phyloP scores from a whole-genome alignment of 768 basidiomycete genomes.

The Amylocystis lapponica region DNA sequence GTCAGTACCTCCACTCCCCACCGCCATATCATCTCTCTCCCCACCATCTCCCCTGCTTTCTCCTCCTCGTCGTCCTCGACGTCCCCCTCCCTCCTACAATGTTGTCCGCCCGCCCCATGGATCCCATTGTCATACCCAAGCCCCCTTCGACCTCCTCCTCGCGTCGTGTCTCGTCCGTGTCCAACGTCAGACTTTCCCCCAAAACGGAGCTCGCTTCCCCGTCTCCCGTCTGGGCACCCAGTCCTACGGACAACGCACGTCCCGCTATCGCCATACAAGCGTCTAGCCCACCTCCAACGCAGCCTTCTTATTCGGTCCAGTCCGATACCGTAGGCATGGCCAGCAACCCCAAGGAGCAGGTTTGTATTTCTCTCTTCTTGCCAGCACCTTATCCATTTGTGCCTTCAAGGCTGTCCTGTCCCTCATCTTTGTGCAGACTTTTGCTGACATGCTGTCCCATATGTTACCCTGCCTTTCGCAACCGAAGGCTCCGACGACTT shows the following conservation, averaged over 20 bases:
- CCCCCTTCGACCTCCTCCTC: slow-evolving; percentile 9
- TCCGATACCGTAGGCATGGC: slow-evolving; percentile 2
- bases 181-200: slow-evolving; percentile 7
- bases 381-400: background rate
- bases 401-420: background rate
- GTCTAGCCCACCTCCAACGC: slow-evolving; percentile 2
- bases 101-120: slow-evolving; percentile 36
- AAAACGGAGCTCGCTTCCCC: background rate
- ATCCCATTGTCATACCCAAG: slow-evolving; percentile 18
- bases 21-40: slow-evolving; percentile 8
- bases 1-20: background rate
- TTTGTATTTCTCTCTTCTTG: slow-evolving; percentile 13
- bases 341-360: slow-evolving; percentile 19
- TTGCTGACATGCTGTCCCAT: slow-evolving; percentile 5
- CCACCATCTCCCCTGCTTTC: slow-evolving; percentile 1
- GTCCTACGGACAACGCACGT: too few species aligned
- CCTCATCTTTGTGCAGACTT: slow-evolving; percentile 1
- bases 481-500: slow-evolving; percentile 16
- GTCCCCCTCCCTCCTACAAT: slow-evolving; percentile 16
- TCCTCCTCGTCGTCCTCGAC: slow-evolving; percentile 8
- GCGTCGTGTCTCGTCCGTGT: slow-evolving; percentile 9
- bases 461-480: slow-evolving; percentile 3
- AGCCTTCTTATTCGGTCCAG: slow-evolving; percentile 3
- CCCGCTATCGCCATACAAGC: slow-evolving; percentile 11
- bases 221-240: slow-evolving; percentile 4